These are phyloP conservation scores for Lumnitzera racemosa DNA, from an alignment of 345 rosid species.

Conservation along the genomic window DNA sequence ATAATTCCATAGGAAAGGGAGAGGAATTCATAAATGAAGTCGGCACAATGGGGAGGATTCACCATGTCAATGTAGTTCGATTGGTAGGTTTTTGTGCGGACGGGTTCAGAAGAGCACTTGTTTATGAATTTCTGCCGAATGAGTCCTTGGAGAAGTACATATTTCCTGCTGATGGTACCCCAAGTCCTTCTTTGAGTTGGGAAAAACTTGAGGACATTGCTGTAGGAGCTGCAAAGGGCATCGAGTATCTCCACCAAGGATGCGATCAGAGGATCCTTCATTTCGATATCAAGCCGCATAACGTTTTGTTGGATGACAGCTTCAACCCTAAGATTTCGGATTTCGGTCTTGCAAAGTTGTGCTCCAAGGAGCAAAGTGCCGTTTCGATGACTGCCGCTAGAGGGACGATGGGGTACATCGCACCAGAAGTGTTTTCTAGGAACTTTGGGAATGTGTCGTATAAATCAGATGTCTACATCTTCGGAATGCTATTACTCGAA, in stretches of 20 bases:
- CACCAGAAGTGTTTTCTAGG: constrained; percentile 12
- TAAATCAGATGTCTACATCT: constrained; percentile 17
- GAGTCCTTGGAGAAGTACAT: constrained; percentile 23
- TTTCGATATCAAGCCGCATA: constrained; percentile 24
- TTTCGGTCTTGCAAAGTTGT: constrained; percentile 27
- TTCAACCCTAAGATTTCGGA: constrained; percentile 19
- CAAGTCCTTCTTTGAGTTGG: constrained; percentile 11
- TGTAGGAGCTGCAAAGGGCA: constrained; percentile 17
- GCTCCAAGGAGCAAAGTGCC: neutral
- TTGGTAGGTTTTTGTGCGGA: constrained; percentile 18
- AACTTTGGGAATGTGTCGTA: constrained; percentile 7
- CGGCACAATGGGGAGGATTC: constrained; percentile 20
- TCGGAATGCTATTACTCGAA: constrained; percentile 21
- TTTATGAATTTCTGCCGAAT: constrained; percentile 20
- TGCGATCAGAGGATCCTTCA: constrained; percentile 22
- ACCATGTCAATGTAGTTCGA: constrained; percentile 21
- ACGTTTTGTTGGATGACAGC: constrained; percentile 9
- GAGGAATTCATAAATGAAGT: constrained; percentile 24
- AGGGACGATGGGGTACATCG: constrained; percentile 21
- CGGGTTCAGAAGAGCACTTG: constrained; percentile 12
- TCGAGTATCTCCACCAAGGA: constrained; percentile 24
- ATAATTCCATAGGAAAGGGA: constrained; percentile 9
- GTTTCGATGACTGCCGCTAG: constrained; percentile 15
- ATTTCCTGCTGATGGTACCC: neutral
- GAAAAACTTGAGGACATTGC: constrained; percentile 13